Evolutionary conservation across 1,284 basidiomycete genomes (phyloP), one percentile per base, ranked within the genome.

Genomic region (Ustilago lituana): DNA sequence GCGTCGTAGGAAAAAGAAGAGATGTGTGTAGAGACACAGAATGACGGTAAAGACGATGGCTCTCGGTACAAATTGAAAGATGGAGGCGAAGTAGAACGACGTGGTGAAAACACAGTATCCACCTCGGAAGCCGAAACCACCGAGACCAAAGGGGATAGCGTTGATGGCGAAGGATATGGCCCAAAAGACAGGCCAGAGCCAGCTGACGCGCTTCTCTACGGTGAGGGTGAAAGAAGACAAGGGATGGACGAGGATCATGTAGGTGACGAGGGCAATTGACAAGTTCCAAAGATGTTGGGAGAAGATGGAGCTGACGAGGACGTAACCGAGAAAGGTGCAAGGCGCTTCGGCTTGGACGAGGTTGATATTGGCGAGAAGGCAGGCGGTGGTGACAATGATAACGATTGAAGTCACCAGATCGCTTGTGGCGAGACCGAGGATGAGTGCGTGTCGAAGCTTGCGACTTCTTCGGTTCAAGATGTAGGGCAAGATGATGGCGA

Each of bases 221-320:
- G 68, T 60, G 27, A 71, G 38, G 19, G 74, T 76, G 36, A 71
- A 71, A 14, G 41, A 39, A 31, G 71, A 69, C 4, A 78, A 58
- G 9, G 76, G 76, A 44, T 71, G 64, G n/a, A 77, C 73, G 19
- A 78, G 53, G 62, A 78, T 77, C 63, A 77, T 70, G 62, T 77
- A 77, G 36, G 76, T 78, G 60, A 78, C 65, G 23, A 67, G 43
- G 26, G 70, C 75, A 39, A 78, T 78, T 53, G 58, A 46, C 12
- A 78, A 53, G 43, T 78, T 78, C 76, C 76, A 78, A 11, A 78
- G 53, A 43, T 78, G 73, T 50, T 78, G 76, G 0, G 76, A 64
- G 51, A 74, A 78, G 49, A 77, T 66, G 44, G 73, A 63, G 41
- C 53, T 58, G 55, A 62, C 27, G 36, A 75, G 53, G 9, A 59